Base-by-base conservation (phyloP, 139 green algal species). In the Ettlia oleoabundans region DNA sequence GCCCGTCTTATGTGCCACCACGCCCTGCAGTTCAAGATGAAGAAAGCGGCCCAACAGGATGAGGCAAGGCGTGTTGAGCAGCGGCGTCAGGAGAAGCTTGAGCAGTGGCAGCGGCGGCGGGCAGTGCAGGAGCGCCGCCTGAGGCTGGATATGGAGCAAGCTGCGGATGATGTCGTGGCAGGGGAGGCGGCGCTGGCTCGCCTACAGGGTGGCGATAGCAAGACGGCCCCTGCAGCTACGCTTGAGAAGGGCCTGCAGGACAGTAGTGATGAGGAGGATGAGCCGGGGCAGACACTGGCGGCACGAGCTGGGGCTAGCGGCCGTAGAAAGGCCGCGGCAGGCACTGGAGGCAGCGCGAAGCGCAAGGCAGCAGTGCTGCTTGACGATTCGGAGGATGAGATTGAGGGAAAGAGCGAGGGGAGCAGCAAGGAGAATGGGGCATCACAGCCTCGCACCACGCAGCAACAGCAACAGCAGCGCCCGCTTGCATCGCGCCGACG, bases 251-350 rank as follows among this genome's bases (percentile, higher is more conserved):
- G 68, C 68, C 33, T 69, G 51, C 35, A 70, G 26, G 38, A 32
- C 38, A 53, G 38, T 55, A 70, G 55, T 28, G 55, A 81, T 22
- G 74, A 81, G 55, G 66, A 74, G 66, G 37, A n/a, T n/a, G n/a
- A n/a, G n/a, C n/a, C n/a, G 22, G 37, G 7, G 22, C 42, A 32
- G 52, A 26, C 72, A 15, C 55, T 79, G 47, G 37, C 51, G 3
- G 2, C 19, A 0, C 33, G 72, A 5, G 32, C 51, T 2, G 38
- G 38, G 40, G 24, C 24, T 33, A 40, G 67, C 4, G 40, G 67
- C 42, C n/a, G n/a, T n/a, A 67, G 58, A 15, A 58, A 10, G 13
- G 47, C 47, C 47, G 58, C 30, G 15, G 7, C 40, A 21, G 30
- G 8, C 30, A 41, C 4, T 28, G 7, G 9, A 8, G 32, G 63